Base-by-base conservation (phyloP, 2,329 filamentous ascomycete species). In the Hypomyces perniciosus region DNA sequence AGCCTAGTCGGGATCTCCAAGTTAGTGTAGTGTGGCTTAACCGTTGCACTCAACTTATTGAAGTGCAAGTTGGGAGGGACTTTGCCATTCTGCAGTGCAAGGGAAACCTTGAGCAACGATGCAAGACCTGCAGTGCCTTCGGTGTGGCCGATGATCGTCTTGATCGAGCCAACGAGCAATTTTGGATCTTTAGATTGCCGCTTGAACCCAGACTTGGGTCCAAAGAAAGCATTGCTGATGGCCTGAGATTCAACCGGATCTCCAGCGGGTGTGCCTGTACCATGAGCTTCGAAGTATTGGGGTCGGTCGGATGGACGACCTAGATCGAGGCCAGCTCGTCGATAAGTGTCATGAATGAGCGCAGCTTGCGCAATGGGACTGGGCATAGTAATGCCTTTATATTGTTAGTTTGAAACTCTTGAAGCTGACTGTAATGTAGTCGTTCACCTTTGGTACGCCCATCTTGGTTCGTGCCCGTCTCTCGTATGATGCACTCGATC, bases 51-150 rank as follows among this genome's bases (percentile, higher is more conserved):
- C 30, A 49, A 31, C 12, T 40, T n/a, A 6, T 33, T 33, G 33
- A 67, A 62, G 1, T 52, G 54, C 2, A 63, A 41, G 28, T 65
- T 67, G 0, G 62, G 62, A 1, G 62, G 52, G 13, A 57, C 48
- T 6, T 44, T 41, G 13, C 34, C 48, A n/a, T 51, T 30, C 27
- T 55, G 39, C 9, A 58, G 13, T 8, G 53, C 48, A 20, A 54
- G 34, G 2, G 30, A 31, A 12, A 41, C 30, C 30, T 53, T 55
- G 9, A 59, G n/a, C 27, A 59, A 10, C 12, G 46, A 34, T 4
- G 51, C 53, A 12, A 57, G 41, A 33, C 53, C 55, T 12, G 53
- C 51, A n/a, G n/a, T n/a, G n/a, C n/a, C n/a, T n/a, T n/a, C n/a
- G n/a, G 7, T 46, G 44, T 57, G 55, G 10, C 53, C 55, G 34